Base-by-base conservation (phyloP, 768 basidiomycete genomes). In the Gautieria morchelliformis region DNA sequence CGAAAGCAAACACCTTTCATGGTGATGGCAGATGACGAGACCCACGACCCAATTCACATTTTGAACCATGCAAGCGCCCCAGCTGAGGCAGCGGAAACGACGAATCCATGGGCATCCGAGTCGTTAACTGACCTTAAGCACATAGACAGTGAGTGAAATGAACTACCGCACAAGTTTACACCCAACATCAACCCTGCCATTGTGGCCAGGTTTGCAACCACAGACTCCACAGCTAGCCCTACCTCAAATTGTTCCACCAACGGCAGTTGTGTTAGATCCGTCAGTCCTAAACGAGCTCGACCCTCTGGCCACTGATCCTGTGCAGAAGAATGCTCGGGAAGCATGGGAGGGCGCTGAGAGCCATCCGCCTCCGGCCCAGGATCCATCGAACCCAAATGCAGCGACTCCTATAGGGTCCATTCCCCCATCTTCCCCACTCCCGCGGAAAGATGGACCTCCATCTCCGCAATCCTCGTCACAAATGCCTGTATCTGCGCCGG, bases 281-380 rank as follows among this genome's bases (percentile, higher is more conserved):
- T 47, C 46, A n/a, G 70, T 84, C 4, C 69, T 88, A 52, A 73
- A 70, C 37, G 79, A 86, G 64, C 88, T 89, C 65, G 86, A 89
- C 69, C 86, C 86, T 15, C 70, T 87, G 22, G 80, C 70, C 0
- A 19, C 20, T 19, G 78, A 73, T 60, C 64, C 71, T 35, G 81
- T 84, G 56, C 83, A 85, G 66, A 68, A 76, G 57, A 79, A 75
- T 22, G 84, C 85, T 4, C 75, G 76, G 42, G 75, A 79, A 14
- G 86, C 84, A 46, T 88, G 87, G 87, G 78, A 76, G 59, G 71
- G 68, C 17, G 71, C 82, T 20, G 80, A 85, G 61, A 74, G 76
- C 1, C 84, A 87, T 67, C 83, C 82, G 24, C 81, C 84, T 33
- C 75, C 74, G 11, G 50, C 58, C 14, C 53, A 57, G 5, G 15